Evolutionary conservation across 306 rosid species (phyloP).

Genomic region (Citrullus amarus): DNA sequence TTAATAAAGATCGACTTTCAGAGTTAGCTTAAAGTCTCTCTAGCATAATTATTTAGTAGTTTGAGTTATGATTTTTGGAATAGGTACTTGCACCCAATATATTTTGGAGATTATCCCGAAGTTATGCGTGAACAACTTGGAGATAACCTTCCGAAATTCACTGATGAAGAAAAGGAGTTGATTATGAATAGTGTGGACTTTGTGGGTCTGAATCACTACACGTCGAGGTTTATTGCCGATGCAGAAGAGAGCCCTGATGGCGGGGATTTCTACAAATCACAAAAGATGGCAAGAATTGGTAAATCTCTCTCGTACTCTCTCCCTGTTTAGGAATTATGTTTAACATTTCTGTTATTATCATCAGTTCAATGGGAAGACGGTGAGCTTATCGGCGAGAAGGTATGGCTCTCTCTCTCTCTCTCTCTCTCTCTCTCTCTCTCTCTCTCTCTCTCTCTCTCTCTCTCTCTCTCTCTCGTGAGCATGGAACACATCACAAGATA

Average conservation of each 20-base stretch:
- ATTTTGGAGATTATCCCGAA: constrained; percentile 71
- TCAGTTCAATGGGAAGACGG: constrained; percentile 86
- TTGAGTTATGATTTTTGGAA: neutral
- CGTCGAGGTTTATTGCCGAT: constrained; percentile 76
- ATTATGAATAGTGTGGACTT: constrained; percentile 56
- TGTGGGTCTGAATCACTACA: constrained; percentile 77
- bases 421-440: neutral
- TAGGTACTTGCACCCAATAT: constrained; percentile 77
- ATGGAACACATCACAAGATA: neutral
- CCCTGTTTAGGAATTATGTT: neutral
- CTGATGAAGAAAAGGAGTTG: constrained; percentile 58
- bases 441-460: neutral
- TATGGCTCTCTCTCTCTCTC: constrained; percentile 16
- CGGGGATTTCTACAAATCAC: constrained; percentile 30
- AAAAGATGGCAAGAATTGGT: constrained; percentile 56
- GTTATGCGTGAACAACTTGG: constrained; percentile 65
- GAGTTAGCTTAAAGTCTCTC: neutral
- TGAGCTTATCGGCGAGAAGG: constrained; percentile 75
- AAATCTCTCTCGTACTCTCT: constrained; percentile 4
- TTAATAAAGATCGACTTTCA: neutral
- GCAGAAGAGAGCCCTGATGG: constrained; percentile 21
- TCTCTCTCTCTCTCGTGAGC: constrained; percentile 1
- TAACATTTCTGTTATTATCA: constrained; percentile 15
- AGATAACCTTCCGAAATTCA: constrained; percentile 72
- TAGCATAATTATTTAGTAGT: neutral